These are phyloP conservation scores for Evansstolkia leycettana DNA, from an alignment of 495 filamentous ascomycete genomes.

Conservation along the genomic window DNA sequence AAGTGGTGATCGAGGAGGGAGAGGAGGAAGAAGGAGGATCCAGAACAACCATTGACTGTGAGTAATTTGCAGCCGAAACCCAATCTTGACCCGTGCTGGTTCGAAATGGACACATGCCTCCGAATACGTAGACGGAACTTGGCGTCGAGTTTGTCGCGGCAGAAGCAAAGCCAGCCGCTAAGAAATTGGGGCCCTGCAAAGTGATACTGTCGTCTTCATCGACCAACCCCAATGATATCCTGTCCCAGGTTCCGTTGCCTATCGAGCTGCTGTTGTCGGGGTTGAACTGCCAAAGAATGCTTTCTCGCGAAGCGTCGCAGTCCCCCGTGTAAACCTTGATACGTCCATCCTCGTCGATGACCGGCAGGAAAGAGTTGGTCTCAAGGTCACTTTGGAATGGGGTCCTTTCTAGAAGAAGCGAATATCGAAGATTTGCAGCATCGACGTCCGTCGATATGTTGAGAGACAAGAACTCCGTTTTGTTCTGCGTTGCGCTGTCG, in stretches of 20 bases:
- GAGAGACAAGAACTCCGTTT: slow-evolving; percentile 45
- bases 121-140: slow-evolving; percentile 59
- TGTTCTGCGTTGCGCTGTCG: slow-evolving; percentile 23
- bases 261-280: slow-evolving; percentile 20
- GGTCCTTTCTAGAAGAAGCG: slow-evolving; percentile 45
- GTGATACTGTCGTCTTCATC: slow-evolving; percentile 15
- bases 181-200: slow-evolving; percentile 47
- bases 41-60: slow-evolving; percentile 57
- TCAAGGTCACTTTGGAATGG: slow-evolving; percentile 46
- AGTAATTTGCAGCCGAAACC: slow-evolving; percentile 59
- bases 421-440: slow-evolving; percentile 36
- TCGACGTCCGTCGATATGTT: slow-evolving; percentile 47
- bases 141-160: slow-evolving; percentile 40
- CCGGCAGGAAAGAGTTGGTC: slow-evolving; percentile 44
- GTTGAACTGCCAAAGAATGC: slow-evolving; percentile 43
- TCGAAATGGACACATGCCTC: slow-evolving; percentile 70
- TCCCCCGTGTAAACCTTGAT: slow-evolving; percentile 60
- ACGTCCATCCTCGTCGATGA: slow-evolving; percentile 50
- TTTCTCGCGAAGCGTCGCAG: slow-evolving; percentile 38
- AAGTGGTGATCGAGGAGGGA: slow-evolving; percentile 6
- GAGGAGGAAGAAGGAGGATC: slow-evolving; percentile 12
- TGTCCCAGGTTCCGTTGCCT: slow-evolving; percentile 47
- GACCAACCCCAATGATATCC: slow-evolving; percentile 11
- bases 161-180: slow-evolving; percentile 57
- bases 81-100: slow-evolving; percentile 33